These are phyloP conservation scores for Mucor velutinosus DNA, from an alignment of 371 early-diverging fungal genomes.

Conservation along the genomic window DNA sequence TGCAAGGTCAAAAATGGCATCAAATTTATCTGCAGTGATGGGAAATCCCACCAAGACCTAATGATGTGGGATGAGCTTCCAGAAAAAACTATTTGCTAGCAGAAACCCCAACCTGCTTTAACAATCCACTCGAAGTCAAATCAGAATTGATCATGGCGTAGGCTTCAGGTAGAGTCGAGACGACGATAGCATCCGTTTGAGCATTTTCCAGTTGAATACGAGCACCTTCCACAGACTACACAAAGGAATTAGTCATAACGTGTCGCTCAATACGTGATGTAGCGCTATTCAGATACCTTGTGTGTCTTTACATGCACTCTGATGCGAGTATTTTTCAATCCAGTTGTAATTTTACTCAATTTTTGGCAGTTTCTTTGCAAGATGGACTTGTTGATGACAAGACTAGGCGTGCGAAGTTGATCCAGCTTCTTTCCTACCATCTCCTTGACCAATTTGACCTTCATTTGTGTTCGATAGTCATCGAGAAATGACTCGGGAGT, in stretches of 20 bases:
- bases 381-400: conserved; percentile 38
- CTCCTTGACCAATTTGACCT: conserved; percentile 17
- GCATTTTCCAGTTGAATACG: conserved; percentile 39
- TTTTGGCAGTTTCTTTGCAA: conserved; percentile 34
- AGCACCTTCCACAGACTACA: conserved; percentile 42
- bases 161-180: conserved; percentile 50
- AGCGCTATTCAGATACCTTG: conserved; percentile 29
- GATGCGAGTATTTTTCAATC: conserved; percentile 26
- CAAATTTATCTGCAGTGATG: conserved; percentile 43
- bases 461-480: conserved; percentile 18
- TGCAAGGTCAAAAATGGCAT: conserved; percentile 28
- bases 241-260: not conserved
- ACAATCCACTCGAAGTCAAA: conserved; percentile 21
- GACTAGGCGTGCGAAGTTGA: conserved; percentile 41
- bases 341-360: conserved; percentile 23
- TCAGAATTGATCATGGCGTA: conserved; percentile 32
- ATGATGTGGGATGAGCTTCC: not conserved
- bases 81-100: too few relatives aligned
- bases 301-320: conserved; percentile 53
- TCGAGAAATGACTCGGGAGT: conserved; percentile 21
- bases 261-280: not conserved
- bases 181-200: conserved; percentile 43
- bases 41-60: conserved; percentile 44
- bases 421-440: conserved; percentile 38
- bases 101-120: conserved; percentile 29